phyloP scores from a whole-genome alignment of 371 early-diverging fungal species.

The Mucor saturninus region DNA sequence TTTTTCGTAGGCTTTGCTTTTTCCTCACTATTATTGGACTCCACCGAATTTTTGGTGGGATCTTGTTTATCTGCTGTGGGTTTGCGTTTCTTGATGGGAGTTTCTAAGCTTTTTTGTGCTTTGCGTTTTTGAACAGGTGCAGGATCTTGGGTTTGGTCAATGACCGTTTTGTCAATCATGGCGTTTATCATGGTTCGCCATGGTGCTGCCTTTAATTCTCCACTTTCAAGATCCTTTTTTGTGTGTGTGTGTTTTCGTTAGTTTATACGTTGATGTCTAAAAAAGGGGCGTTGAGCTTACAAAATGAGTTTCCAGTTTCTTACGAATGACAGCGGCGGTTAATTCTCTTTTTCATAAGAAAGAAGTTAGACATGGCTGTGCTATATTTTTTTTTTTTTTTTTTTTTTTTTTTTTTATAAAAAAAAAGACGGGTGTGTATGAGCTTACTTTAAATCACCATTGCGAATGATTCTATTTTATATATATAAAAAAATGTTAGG shows the following conservation, averaged over 20 bases:
- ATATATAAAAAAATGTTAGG: neutral
- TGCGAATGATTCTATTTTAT: constrained; percentile 14
- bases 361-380: neutral
- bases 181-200: constrained; percentile 30
- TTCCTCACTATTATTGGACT: too few relatives aligned
- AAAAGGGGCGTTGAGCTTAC: constrained; percentile 12
- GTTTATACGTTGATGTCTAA: too few relatives aligned
- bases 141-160: neutral
- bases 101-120: neutral
- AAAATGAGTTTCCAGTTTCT: constrained; percentile 12
- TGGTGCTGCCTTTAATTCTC: constrained; percentile 29
- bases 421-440: neutral
- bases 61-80: too few relatives aligned
- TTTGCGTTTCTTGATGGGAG: too few relatives aligned
- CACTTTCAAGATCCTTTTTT: constrained; percentile 27
- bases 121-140: too few relatives aligned
- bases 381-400: too few relatives aligned
- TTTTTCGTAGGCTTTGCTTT: neutral
- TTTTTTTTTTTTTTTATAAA: too few relatives aligned
- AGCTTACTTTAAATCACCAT: constrained; percentile 14
- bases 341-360: constrained; percentile 8
- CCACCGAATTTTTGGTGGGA: too few relatives aligned
- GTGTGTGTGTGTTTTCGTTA: neutral
- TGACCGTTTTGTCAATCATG: constrained; percentile 31
- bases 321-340: constrained; percentile 15